phyloP scores from a whole-genome alignment of 768 basidiomycete genomes.

The Mycena leptocephala region DNA sequence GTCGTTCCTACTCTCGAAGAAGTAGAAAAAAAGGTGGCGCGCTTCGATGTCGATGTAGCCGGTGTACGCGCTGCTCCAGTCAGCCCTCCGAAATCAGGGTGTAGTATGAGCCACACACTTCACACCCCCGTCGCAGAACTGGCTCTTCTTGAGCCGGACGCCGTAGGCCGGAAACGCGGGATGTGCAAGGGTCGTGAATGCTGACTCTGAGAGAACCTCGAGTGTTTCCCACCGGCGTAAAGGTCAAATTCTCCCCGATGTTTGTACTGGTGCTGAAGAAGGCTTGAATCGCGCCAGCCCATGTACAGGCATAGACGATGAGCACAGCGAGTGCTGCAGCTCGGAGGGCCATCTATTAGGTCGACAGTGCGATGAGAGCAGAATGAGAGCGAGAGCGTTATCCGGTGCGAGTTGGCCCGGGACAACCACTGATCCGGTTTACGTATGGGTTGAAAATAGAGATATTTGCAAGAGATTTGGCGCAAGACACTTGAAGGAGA shows the following conservation, averaged over 20 bases:
- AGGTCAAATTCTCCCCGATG: slow-evolving; percentile 13
- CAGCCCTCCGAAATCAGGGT: background rate
- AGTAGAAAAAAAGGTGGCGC: slow-evolving; percentile 69
- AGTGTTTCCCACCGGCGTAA: slow-evolving; percentile 7
- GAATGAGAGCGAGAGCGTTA: slow-evolving; percentile 1
- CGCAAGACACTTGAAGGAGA: slow-evolving; percentile 4
- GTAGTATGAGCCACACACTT: slow-evolving; percentile 43
- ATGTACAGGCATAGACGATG: slow-evolving; percentile 14
- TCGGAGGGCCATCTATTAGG: slow-evolving; percentile 18
- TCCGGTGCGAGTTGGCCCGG: slow-evolving; percentile 18
- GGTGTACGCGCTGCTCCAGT: slow-evolving; percentile 55
- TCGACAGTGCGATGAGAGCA: slow-evolving; percentile 21
- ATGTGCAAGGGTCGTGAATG: slow-evolving; percentile 49
- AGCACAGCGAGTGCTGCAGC: slow-evolving; percentile 12
- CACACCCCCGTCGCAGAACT: slow-evolving; percentile 55
- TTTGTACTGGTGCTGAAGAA: slow-evolving; percentile 21
- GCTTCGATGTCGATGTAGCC: slow-evolving; percentile 67
- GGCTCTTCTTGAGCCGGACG: slow-evolving; percentile 55
- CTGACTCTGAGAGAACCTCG: slow-evolving; percentile 17
- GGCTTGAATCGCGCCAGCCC: slow-evolving; percentile 11
- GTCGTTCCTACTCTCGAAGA: slow-evolving; percentile 68
- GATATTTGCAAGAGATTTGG: slow-evolving; percentile 2
- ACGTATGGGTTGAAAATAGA: slow-evolving; percentile 10
- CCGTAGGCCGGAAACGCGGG: slow-evolving; percentile 62
- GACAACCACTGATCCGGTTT: slow-evolving; percentile 17